Evolutionary conservation across 257 asterid species (phyloP), one percentile per base, ranked within the genome.

Genomic region (Sherardia arvensis): DNA sequence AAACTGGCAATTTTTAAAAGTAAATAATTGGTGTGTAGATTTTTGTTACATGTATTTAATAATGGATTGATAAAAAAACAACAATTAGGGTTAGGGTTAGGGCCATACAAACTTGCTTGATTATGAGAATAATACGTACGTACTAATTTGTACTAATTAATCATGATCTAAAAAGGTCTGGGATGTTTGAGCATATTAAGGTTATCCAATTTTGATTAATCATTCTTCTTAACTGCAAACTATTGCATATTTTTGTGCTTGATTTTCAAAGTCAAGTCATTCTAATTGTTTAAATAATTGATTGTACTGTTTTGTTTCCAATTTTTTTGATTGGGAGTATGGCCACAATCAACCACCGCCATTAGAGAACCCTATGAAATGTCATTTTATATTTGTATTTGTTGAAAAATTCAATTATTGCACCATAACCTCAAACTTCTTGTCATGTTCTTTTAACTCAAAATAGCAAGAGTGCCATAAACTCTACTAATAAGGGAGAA

Each of bases 241-340:
- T 43, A 43, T 43, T 40, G 48, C 48, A 40, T 40, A 40, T 40
- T 40, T 40, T 47, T 47, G 22, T 49, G 61, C 53, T 69, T 69
- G 23, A 69, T 49, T 29, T 51, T 61, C n/a, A 61, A 69, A 26
- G 47, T 45, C 67, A 69, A 61, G 73, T 34, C 65, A 55, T 55
- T 33, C 8, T 21, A 10, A 38, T 40, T 26, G 8, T 43, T 43
- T 43, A 43, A 15, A 14, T 43, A 4, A 43, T 14, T 43, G 7
- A 1, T 56, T 18, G 30, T 66, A 61, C 26, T 26, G 38, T 21
- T 28, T 40, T 23, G 32, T 28, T 20, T n/a, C 28, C 53, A 45
- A 36, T 53, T n/a, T 32, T 28, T 49, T 22, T 22, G 26, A 53
- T 8, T 38, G 47, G 47, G 47, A 38, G 47, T 3, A 11, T 38